Percentiles rank a stretch among this genome's conserved stretches.
Evolutionary conservation across 345 rosid species (phyloP).

Genomic region (Rhizophora mangle): DNA sequence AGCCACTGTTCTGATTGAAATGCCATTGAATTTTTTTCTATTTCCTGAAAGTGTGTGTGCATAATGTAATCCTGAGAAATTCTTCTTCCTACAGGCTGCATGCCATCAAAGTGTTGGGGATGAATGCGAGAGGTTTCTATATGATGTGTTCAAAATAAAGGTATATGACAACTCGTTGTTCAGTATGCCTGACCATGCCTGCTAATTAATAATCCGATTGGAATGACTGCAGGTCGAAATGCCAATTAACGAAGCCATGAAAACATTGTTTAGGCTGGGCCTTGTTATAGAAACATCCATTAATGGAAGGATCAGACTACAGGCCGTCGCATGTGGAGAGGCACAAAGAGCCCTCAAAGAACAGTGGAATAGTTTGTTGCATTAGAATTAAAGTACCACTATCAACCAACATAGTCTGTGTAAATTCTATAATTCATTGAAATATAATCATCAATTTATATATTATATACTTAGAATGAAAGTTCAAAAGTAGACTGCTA

Average conservation of each 20-base stretch:
- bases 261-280: conserved; percentile 63
- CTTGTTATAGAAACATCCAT: conserved; percentile 51
- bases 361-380: conserved; percentile 64
- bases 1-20: too few relatives aligned
- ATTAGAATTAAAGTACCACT: conserved; percentile 22
- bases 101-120: conserved; percentile 44
- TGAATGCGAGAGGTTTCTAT: conserved; percentile 83
- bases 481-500: too few relatives aligned
- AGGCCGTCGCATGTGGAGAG: conserved; percentile 49
- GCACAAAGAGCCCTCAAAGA: conserved; percentile 60
- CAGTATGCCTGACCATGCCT: conserved; percentile 1
- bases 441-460: too few relatives aligned
- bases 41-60: background rate
- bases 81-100: conserved; percentile 41
- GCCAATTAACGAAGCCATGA: conserved; percentile 73
- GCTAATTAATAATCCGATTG: conserved; percentile 6
- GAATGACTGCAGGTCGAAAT: conserved; percentile 63
- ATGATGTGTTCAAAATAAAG: conserved; percentile 57
- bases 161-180: conserved; percentile 29
- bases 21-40: background rate
- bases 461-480: too few relatives aligned
- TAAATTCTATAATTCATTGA: too few relatives aligned
- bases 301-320: conserved; percentile 45
- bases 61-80: background rate
- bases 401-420: background rate